phyloP scores from a whole-genome alignment of 441 rosid species.

The Pelargonium citronellum region DNA sequence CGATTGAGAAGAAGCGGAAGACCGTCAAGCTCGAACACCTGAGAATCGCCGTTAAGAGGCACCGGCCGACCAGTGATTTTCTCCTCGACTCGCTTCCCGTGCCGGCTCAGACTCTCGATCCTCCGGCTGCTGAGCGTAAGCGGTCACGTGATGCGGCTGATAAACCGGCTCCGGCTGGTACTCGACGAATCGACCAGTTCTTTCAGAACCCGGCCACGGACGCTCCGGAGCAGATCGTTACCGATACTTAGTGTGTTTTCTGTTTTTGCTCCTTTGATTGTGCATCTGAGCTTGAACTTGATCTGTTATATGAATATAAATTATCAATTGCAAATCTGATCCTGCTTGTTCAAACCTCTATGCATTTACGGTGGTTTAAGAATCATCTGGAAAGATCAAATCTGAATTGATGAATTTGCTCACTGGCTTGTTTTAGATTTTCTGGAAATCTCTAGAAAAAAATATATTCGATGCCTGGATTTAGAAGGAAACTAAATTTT shows the following conservation, averaged over 20 bases:
- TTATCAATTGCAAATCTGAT: slow-evolving; percentile 2
- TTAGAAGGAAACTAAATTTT: background rate
- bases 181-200: slow-evolving; percentile 60
- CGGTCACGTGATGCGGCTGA: slow-evolving; percentile 22
- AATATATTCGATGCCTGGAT: background rate
- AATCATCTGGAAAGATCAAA: background rate
- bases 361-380: background rate
- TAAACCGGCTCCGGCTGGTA: slow-evolving; percentile 39
- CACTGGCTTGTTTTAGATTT: too few species aligned
- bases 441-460: too few species aligned
- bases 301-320: background rate
- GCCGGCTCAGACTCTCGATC: slow-evolving; percentile 36
- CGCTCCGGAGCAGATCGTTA: slow-evolving; percentile 31
- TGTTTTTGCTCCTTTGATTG: background rate
- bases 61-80: slow-evolving; percentile 74
- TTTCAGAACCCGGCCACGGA: slow-evolving; percentile 37
- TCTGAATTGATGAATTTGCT: background rate
- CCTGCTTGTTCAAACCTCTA: background rate
- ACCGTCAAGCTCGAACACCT: slow-evolving; percentile 60
- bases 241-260: slow-evolving; percentile 22
- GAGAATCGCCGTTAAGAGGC: slow-evolving; percentile 63
- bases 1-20: slow-evolving; percentile 67
- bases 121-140: slow-evolving; percentile 19
- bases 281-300: background rate
- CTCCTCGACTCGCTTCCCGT: slow-evolving; percentile 77